Percentiles rank a stretch among this genome's conserved stretches.
Conservation (phyloP, 495 filamentous ascomycete genomes). For the Daldinia caldariorum region DNA sequence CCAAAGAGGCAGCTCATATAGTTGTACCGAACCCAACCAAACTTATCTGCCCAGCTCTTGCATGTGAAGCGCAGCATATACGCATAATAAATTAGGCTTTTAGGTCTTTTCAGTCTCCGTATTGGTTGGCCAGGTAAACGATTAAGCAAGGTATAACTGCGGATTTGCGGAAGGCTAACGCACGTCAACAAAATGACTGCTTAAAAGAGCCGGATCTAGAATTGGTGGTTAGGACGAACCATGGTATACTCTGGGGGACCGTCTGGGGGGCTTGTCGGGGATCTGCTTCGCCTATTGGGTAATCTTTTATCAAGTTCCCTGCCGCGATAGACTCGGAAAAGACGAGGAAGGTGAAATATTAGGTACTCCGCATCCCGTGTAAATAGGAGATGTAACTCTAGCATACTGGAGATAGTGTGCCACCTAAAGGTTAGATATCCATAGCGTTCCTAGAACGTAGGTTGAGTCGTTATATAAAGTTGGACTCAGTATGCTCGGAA, state of each 20-base stretch:
- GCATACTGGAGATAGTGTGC: background rate
- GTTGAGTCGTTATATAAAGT: constrained; percentile 13
- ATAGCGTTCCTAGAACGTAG: background rate
- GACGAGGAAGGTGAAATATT: constrained; percentile 3
- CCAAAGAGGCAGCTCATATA: constrained; percentile 16
- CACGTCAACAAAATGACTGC: constrained; percentile 7
- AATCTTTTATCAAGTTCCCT: background rate
- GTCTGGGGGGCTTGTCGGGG: background rate
- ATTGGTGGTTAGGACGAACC: background rate
- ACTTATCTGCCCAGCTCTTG: background rate
- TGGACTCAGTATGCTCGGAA: background rate
- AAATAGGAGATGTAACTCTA: background rate
- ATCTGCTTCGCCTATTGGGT: background rate
- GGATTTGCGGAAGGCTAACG: constrained; percentile 9
- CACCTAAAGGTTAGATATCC: background rate
- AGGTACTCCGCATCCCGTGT: constrained; percentile 14
- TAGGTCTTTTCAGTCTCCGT: background rate
- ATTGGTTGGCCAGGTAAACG: background rate
- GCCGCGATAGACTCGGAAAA: background rate
- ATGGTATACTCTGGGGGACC: constrained; percentile 11
- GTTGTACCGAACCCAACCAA: background rate
- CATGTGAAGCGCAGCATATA: background rate
- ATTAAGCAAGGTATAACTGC: constrained; percentile 11
- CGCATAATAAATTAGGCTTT: constrained; percentile 6
- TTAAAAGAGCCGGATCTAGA: constrained; percentile 10